Evolutionary conservation across 2,329 filamentous ascomycete genomes (phyloP).

Genomic region (Xylariaceae sp.): DNA sequence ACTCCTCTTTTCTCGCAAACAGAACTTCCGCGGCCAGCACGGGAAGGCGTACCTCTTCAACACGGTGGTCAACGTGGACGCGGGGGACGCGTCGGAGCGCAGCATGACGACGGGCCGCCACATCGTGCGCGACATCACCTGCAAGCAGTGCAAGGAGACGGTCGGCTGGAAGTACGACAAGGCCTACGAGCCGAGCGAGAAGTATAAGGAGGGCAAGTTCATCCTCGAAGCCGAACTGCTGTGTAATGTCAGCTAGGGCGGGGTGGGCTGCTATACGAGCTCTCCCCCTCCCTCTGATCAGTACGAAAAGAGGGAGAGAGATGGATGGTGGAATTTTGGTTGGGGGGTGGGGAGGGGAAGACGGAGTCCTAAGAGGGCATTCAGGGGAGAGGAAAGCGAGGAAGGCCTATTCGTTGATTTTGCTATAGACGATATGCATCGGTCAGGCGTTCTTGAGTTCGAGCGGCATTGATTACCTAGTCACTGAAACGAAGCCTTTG

Average conservation of each 20-base stretch:
- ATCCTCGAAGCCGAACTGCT: constrained; percentile 92
- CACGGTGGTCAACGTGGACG: constrained; percentile 85
- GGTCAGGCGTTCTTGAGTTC: constrained; percentile 11
- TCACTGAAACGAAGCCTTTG: no score
- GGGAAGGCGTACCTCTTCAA: constrained; percentile 98
- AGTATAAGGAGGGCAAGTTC: constrained; percentile 99
- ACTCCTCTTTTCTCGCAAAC: constrained; percentile 7
- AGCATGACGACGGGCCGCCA: constrained; percentile 98
- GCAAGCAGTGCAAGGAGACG: constrained; percentile 86
- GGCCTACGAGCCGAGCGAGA: constrained; percentile 87
- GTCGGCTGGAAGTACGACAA: constrained; percentile 99
- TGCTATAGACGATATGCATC: constrained; percentile 8
- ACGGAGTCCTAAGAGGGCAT: no score
- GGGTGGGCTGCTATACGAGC: neutral
- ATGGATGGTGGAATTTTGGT: no score
- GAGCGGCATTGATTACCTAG: constrained; percentile 1
- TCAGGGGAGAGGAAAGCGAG: no score
- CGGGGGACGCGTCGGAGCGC: constrained; percentile 84
- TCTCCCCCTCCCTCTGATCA: no score
- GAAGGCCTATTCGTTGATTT: neutral
- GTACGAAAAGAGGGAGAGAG: no score
- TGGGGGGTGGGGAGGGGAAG: no score
- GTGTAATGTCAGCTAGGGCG: constrained; percentile 67
- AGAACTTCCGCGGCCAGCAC: constrained; percentile 98
- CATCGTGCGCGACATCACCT: constrained; percentile 89